Percentiles rank a stretch among this genome's conserved stretches.
Conservation (phyloP, 177 flowering plant genomes). For the Vitis hybrid region DNA sequence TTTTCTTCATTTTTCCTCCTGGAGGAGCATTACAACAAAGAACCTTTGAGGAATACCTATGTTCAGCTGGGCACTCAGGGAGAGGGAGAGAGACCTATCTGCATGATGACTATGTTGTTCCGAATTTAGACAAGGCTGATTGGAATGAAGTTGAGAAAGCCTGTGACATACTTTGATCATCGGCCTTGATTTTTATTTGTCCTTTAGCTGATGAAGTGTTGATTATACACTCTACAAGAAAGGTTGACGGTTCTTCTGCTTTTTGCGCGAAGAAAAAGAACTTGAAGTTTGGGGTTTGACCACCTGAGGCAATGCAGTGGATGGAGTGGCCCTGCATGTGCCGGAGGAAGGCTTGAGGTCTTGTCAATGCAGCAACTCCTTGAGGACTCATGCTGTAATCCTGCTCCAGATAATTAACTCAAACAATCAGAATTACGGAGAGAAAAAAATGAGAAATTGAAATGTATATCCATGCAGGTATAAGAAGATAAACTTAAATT, state of each 20-base stretch:
- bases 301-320: constrained; percentile 97
- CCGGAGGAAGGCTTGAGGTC: constrained; percentile 72
- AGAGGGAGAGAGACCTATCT: not conserved
- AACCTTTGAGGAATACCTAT: not conserved
- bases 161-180: constrained; percentile 70
- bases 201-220: constrained; percentile 83
- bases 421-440: not conserved
- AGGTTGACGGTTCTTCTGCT: constrained; percentile 63
- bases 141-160: constrained; percentile 70
- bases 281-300: constrained; percentile 91
- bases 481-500: not conserved
- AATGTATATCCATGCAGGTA: not conserved
- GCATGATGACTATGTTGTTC: constrained; percentile 27
- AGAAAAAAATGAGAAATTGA: not conserved
- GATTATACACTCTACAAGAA: constrained; percentile 84
- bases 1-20: not conserved
- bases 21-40: not conserved
- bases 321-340: constrained; percentile 89
- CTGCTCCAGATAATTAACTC: constrained; percentile 40
- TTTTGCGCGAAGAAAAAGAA: constrained; percentile 96
- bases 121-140: constrained; percentile 71
- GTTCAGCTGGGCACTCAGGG: not conserved
- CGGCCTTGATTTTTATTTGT: constrained; percentile 83
- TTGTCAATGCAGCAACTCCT: constrained; percentile 70
- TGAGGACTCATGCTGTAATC: constrained; percentile 68